A percentile compares a stretch with the other conserved stretches of the same genome.
Conservation (phyloP, 345 rosid genomes). For the Jatropha curcas region DNA sequence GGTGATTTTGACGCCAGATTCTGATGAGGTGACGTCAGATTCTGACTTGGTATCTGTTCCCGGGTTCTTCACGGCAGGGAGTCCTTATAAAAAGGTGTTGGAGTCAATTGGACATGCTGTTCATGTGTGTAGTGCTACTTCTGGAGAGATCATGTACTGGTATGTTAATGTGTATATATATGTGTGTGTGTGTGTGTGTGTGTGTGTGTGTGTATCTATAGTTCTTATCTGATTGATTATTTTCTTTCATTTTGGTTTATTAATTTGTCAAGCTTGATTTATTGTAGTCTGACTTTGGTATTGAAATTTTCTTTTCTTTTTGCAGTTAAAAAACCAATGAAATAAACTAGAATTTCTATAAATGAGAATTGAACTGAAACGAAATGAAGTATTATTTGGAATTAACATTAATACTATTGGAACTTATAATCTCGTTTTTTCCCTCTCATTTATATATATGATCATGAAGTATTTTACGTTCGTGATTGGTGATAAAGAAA, state of each 20-base stretch:
- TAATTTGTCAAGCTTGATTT: neutral
- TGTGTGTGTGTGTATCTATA: too few species aligned
- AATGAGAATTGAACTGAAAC: too few species aligned
- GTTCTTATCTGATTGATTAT: neutral
- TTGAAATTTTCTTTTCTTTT: neutral
- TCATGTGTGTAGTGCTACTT: slow-evolving; percentile 51
- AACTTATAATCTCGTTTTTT: too few species aligned
- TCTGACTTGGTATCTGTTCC: slow-evolving; percentile 34
- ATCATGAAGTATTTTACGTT: too few species aligned
- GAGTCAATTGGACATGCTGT: slow-evolving; percentile 81
- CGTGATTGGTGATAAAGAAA: too few species aligned
- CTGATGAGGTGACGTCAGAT: slow-evolving; percentile 26
- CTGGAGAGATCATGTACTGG: slow-evolving; percentile 72
- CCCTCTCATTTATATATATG: too few species aligned
- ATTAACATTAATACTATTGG: too few species aligned
- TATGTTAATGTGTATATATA: slow-evolving; percentile 12
- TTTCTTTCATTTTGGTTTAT: neutral
- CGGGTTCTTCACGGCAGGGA: slow-evolving; percentile 45
- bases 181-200: neutral
- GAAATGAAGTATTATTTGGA: too few species aligned
- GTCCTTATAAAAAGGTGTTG: slow-evolving; percentile 61
- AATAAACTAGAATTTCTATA: too few species aligned
- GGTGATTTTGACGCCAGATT: slow-evolving; percentile 9
- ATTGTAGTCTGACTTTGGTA: neutral
- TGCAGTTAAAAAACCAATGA: too few species aligned